Conservation (phyloP, 805 yeast genomes). For the Peterozyma xylosa region DNA sequence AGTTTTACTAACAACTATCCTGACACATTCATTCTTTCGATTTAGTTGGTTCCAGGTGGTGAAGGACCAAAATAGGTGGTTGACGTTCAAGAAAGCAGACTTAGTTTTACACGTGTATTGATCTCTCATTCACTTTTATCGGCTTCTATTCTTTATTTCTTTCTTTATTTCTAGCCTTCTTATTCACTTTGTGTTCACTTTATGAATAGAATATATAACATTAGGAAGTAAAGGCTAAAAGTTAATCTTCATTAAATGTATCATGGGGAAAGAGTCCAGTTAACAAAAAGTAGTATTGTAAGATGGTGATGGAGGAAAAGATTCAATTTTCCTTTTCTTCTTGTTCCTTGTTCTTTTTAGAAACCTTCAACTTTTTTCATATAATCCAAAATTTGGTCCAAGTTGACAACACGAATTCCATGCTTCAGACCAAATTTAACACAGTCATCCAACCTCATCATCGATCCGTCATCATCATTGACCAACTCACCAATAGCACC, state of each 20-base stretch:
- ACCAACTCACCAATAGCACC: slow-evolving; percentile 93
- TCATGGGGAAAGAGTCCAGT: background rate
- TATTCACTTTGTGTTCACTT: background rate
- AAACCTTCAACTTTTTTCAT: slow-evolving; percentile 20
- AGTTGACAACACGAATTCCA: slow-evolving; percentile 66
- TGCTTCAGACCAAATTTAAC: slow-evolving; percentile 54
- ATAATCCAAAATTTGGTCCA: slow-evolving; percentile 62
- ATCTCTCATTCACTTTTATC: background rate
- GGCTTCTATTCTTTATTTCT: background rate
- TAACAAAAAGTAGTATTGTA: background rate
- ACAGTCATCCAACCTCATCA: slow-evolving; percentile 93
- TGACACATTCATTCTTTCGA: no score
- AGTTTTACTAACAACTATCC: background rate
- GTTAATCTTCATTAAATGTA: background rate
- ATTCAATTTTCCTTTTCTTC: background rate
- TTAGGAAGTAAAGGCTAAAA: background rate
- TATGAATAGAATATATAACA: background rate
- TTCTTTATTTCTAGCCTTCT: background rate
- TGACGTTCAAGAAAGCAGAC: no score
- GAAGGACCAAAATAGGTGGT: slow-evolving; percentile 19
- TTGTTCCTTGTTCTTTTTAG: no score
- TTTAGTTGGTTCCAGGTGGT: slow-evolving; percentile 38
- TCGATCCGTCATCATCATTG: slow-evolving; percentile 84
- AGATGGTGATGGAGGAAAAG: background rate
- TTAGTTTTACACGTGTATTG: background rate